phyloP scores from a whole-genome alignment of 306 rosid genomes.

The Vigna mungo region DNA sequence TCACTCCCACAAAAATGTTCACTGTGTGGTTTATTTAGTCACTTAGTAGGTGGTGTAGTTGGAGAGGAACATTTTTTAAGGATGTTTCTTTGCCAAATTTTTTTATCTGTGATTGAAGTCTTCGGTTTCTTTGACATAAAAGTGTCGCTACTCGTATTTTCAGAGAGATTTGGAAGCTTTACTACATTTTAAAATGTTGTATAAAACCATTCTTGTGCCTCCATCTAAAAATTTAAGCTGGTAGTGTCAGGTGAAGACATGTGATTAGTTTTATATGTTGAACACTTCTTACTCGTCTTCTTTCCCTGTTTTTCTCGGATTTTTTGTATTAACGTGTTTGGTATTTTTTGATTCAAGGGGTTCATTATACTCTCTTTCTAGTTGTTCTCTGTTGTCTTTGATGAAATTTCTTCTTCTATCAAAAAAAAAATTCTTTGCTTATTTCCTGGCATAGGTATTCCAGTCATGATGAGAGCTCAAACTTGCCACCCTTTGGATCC shows the following conservation, averaged over 20 bases:
- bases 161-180: conserved; percentile 3
- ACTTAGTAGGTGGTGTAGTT: neutral
- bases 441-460: conserved; percentile 51
- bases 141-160: neutral
- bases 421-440: neutral
- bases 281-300: neutral
- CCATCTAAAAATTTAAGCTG: neutral
- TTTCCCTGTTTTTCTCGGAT: neutral
- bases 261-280: conserved; percentile 10
- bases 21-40: neutral
- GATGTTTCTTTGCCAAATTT: neutral
- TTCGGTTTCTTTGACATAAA: neutral
- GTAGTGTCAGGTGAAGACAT: neutral
- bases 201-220: neutral
- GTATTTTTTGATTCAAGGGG: neutral
- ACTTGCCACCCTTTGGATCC: conserved; percentile 81
- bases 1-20: neutral
- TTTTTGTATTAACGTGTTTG: neutral
- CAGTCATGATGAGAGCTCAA: conserved; percentile 71
- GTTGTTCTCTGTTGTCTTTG: neutral
- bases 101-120: neutral
- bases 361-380: neutral
- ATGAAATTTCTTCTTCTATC: neutral
- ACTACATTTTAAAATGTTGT: neutral
- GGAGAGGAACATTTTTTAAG: conserved; percentile 8